These are phyloP conservation scores for Leishmania arabica DNA, from an alignment of 208 protist genomes.

Conservation along the genomic window DNA sequence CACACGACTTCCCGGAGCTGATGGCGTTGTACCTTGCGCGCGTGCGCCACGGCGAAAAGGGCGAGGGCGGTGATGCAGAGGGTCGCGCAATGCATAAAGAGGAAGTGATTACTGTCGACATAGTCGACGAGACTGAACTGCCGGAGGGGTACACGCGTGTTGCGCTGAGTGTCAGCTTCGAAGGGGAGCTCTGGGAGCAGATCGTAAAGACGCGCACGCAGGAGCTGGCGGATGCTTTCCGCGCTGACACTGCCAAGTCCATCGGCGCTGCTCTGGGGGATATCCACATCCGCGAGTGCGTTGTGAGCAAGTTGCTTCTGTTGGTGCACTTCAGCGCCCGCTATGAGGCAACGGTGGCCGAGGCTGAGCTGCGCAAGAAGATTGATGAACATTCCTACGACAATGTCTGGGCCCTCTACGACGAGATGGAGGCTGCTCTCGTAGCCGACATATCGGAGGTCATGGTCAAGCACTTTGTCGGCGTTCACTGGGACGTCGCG, in stretches of 20 bases:
- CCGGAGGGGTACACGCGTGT: conserved; percentile 25
- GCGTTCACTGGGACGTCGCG: conserved; percentile 47
- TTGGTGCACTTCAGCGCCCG: conserved; percentile 22
- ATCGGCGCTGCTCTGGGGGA: conserved; percentile 26
- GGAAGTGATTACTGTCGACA: conserved; percentile 20
- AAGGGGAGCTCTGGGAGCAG: conserved; percentile 42
- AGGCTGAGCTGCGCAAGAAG: conserved; percentile 9
- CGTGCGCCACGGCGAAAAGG: conserved; percentile 29
- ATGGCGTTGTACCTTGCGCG: conserved; percentile 55
- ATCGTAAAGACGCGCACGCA: conserved; percentile 29
- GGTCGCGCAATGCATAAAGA: not conserved
- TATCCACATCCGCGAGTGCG: conserved; percentile 29
- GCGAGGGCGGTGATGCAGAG: not conserved
- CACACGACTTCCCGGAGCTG: conserved; percentile 39
- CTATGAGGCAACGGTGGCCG: not conserved
- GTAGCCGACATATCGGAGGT: not conserved
- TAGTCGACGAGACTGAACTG: conserved; percentile 12
- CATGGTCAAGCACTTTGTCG: conserved; percentile 47
- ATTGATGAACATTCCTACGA: conserved; percentile 33
- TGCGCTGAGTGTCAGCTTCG: conserved; percentile 48
- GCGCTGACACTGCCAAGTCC: conserved; percentile 37
- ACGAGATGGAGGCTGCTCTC: conserved; percentile 22
- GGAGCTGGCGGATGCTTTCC: conserved; percentile 36
- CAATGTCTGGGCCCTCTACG: conserved; percentile 34
- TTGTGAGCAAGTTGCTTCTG: conserved; percentile 23